Percentiles rank a stretch among this genome's conserved stretches.
Evolutionary conservation across 345 rosid species (phyloP).

Genomic region (Ceriops zippeliana): DNA sequence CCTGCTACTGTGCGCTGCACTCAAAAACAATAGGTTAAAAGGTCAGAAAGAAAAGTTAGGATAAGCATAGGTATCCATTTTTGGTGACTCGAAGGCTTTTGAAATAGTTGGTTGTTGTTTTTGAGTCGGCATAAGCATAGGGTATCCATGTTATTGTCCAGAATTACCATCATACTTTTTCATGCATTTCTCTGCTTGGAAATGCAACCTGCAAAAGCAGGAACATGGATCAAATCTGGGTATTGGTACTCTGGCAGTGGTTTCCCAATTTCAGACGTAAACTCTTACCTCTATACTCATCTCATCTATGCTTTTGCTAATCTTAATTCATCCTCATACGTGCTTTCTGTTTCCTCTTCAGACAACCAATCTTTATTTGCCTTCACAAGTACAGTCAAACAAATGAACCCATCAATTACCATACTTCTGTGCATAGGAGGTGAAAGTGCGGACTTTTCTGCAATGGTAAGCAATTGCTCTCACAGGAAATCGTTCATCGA

Average conservation of each 20-base stretch:
- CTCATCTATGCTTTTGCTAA: slow-evolving; percentile 20
- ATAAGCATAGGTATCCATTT: no score
- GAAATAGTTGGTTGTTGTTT: no score
- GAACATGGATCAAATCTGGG: slow-evolving; percentile 21
- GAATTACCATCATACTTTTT: neutral
- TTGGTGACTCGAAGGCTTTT: no score
- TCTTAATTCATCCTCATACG: slow-evolving; percentile 12
- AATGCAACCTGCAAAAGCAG: neutral
- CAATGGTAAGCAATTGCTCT: slow-evolving; percentile 18
- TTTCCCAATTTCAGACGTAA: slow-evolving; percentile 9
- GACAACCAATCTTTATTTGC: neutral
- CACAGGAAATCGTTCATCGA: slow-evolving; percentile 25
- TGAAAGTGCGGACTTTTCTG: neutral
- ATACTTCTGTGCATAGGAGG: slow-evolving; percentile 25
- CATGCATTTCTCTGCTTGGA: neutral
- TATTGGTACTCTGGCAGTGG: slow-evolving; percentile 7
- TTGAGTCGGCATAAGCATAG: no score
- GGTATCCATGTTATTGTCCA: no score
- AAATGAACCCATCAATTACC: slow-evolving; percentile 22
- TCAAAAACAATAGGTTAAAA: no score
- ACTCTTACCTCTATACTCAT: slow-evolving; percentile 18
- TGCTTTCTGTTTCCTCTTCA: slow-evolving; percentile 13
- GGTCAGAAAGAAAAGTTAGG: no score
- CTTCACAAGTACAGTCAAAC: slow-evolving; percentile 18
- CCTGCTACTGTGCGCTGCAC: no score